Percentiles rank a stretch among this genome's conserved stretches.
These are phyloP conservation scores for Rhynchosporium graminicola DNA, from an alignment of 2,329 filamentous ascomycete genomes.

Conservation along the genomic window DNA sequence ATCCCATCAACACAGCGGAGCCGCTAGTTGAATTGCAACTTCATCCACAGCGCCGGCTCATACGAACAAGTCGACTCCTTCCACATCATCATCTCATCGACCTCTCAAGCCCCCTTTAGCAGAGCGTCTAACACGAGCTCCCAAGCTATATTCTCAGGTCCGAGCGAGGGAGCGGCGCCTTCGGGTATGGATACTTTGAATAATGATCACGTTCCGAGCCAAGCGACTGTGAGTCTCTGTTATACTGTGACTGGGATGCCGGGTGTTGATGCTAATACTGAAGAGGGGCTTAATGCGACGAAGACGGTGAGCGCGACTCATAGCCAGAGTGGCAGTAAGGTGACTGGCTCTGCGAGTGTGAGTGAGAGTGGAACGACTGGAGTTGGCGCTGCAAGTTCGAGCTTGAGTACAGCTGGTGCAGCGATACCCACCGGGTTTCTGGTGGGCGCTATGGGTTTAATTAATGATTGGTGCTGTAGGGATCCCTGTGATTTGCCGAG, in stretches of 20 bases:
- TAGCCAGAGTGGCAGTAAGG: not conserved
- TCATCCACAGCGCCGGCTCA: slow-evolving; percentile 45
- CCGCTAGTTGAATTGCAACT: slow-evolving; percentile 46
- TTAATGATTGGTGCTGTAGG: slow-evolving; percentile 39
- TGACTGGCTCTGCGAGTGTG: slow-evolving; percentile 8
- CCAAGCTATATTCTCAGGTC: slow-evolving; percentile 41
- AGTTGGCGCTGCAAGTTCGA: slow-evolving; percentile 20
- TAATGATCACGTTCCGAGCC: slow-evolving; percentile 41
- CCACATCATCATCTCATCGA: slow-evolving; percentile 41
- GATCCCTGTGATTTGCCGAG: slow-evolving; percentile 32
- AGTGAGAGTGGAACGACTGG: slow-evolving; percentile 4
- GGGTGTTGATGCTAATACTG: slow-evolving; percentile 47
- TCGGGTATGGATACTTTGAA: slow-evolving; percentile 40
- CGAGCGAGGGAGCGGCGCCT: slow-evolving; percentile 33
- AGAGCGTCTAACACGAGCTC: slow-evolving; percentile 44
- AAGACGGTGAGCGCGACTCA: slow-evolving; percentile 30
- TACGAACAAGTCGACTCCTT: slow-evolving; percentile 42
- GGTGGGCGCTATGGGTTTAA: slow-evolving; percentile 32
- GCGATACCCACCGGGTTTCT: slow-evolving; percentile 33
- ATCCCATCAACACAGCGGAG: slow-evolving; percentile 36
- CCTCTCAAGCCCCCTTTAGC: slow-evolving; percentile 43
- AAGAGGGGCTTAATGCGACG: slow-evolving; percentile 43
- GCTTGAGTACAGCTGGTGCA: slow-evolving; percentile 35
- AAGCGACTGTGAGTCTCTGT: slow-evolving; percentile 47
- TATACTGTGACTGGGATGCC: slow-evolving; percentile 45